phyloP scores from a whole-genome alignment of 2,329 filamentous ascomycete species.

The Penicillium janthinellum region DNA sequence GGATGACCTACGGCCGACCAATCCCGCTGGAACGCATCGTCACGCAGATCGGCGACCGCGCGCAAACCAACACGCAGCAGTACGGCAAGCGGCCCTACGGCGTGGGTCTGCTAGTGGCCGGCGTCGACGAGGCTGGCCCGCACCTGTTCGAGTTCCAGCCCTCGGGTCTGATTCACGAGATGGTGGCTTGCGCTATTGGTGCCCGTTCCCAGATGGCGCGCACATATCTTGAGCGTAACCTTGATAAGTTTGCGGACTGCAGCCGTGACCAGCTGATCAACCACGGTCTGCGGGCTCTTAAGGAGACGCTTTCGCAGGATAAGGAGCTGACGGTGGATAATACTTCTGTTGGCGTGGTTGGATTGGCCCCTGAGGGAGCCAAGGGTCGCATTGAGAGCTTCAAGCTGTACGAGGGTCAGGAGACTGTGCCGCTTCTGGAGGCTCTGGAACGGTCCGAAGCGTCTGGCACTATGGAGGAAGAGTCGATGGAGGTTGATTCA shows the following conservation, averaged over 20 bases:
- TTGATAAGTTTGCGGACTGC: conserved; percentile 77
- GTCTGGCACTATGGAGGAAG: conserved; percentile 43
- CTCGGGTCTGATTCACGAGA: conserved; percentile 93
- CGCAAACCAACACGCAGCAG: conserved; percentile 96
- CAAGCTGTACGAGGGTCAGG: conserved; percentile 86
- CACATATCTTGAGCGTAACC: conserved; percentile 91
- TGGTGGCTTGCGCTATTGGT: conserved; percentile 93
- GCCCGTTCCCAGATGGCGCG: conserved; percentile 96
- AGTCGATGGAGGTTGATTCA: conserved; percentile 62
- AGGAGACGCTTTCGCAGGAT: conserved; percentile 95
- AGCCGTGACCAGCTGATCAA: conserved; percentile 82
- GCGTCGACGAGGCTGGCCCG: conserved; percentile 89
- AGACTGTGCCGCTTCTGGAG: conserved; percentile 84
- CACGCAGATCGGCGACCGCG: conserved; percentile 89
- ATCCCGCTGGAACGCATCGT: conserved; percentile 90
- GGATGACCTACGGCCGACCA: conserved; percentile 91
- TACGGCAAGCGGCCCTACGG: conserved; percentile 97
- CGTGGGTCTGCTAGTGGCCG: conserved; percentile 87
- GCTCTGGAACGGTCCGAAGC: conserved; percentile 55
- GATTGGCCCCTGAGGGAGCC: conserved; percentile 57
- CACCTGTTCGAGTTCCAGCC: conserved; percentile 99
- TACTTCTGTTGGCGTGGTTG: conserved; percentile 86
- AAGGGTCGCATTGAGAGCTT: conserved; percentile 72
- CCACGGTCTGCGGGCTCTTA: conserved; percentile 87
- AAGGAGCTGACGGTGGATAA: conserved; percentile 98